These are phyloP conservation scores for Mycena indigotica DNA, from an alignment of 768 basidiomycete species.

Conservation along the genomic window DNA sequence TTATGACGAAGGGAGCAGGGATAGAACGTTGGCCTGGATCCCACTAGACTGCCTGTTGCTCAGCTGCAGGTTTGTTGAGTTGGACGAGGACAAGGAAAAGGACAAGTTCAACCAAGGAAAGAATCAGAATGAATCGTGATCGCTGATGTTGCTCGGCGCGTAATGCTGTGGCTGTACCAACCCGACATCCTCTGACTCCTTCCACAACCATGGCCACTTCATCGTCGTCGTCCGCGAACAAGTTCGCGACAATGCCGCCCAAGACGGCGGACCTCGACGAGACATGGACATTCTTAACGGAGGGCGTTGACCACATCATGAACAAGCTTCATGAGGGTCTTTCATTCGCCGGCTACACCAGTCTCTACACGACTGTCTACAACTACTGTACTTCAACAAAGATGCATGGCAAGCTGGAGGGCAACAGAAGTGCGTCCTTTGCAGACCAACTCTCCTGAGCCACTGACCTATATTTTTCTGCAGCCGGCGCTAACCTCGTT, in stretches of 20 bases:
- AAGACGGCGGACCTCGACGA: conserved; percentile 25
- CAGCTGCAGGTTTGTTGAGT: no score
- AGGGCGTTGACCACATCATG: conserved; percentile 88
- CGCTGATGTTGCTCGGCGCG: not conserved
- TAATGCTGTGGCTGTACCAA: not conserved
- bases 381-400: conserved; percentile 87
- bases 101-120: not conserved
- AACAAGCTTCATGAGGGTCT: conserved; percentile 86
- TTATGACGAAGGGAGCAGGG: no score
- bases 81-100: not conserved
- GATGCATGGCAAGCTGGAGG: conserved; percentile 44
- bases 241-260: conserved; percentile 24
- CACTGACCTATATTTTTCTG: conserved; percentile 14
- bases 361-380: conserved; percentile 88
- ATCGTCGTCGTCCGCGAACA: not conserved
- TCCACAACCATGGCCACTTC: not conserved
- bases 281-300: conserved; percentile 24
- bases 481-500: conserved; percentile 93
- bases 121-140: not conserved
- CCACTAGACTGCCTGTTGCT: no score
- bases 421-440: conserved; percentile 63
- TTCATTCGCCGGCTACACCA: conserved; percentile 77
- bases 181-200: not conserved
- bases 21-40: no score
- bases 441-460: conserved; percentile 40